Conservation (phyloP, 352 stramenopile genomes). For the Phytophthora gonapodyides region DNA sequence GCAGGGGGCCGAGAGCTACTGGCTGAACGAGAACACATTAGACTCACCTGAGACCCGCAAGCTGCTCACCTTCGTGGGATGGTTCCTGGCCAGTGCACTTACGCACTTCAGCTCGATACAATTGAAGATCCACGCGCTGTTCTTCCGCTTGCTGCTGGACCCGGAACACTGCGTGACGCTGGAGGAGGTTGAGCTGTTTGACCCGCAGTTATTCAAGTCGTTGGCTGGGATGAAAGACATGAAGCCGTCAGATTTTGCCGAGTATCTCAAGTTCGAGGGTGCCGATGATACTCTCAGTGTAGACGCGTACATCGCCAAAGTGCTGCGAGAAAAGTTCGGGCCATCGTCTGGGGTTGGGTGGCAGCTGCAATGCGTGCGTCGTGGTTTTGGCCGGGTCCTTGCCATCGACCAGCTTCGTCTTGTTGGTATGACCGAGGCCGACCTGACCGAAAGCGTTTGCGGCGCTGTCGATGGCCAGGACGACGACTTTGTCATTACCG, state of each 20-base stretch:
- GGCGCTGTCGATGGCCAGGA: conserved; percentile 13
- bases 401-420: conserved; percentile 26
- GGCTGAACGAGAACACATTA: conserved; percentile 51
- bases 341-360: conserved; percentile 45
- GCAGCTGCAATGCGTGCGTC: conserved; percentile 51
- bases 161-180: conserved; percentile 37
- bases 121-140: conserved; percentile 45
- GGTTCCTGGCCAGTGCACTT: conserved; percentile 64
- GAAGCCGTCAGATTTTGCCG: conserved; percentile 50
- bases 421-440: conserved; percentile 27
- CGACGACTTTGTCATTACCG: conserved; percentile 47
- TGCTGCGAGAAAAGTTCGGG: conserved; percentile 58
- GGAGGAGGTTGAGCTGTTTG: conserved; percentile 51
- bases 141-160: conserved; percentile 60
- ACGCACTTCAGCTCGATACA: conserved; percentile 47
- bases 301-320: conserved; percentile 53
- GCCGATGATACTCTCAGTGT: conserved; percentile 36
- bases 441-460: conserved; percentile 49
- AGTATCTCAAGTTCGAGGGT: conserved; percentile 64
- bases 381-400: conserved; percentile 54
- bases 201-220: conserved; percentile 48
- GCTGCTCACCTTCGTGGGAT: conserved; percentile 54
- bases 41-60: conserved; percentile 44
- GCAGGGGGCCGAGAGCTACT: conserved; percentile 63
- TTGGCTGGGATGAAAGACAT: conserved; percentile 57